Base-by-base conservation (phyloP, 106 monocot genomes). In the Amphibolis antarctica region DNA sequence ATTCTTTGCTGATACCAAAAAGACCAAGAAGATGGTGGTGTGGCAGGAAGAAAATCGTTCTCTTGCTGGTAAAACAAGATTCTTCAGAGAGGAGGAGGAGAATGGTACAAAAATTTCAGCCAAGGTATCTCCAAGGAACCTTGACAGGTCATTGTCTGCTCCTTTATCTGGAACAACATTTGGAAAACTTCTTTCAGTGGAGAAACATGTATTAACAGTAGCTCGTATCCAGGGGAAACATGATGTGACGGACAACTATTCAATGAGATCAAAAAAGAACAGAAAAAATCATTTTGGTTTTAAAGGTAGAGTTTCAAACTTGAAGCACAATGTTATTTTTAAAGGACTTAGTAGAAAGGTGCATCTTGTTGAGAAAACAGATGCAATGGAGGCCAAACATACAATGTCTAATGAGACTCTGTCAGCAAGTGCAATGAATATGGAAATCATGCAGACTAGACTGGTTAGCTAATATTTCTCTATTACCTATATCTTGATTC, bases 71-170 rank as follows among this genome's bases (percentile, higher is more conserved):
- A 74, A 65, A 50, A 66, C 77, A 27, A 69, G 21, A 62, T 75
- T 72, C 56, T 79, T 77, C 23, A 85, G 85, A 53, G 68, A 63
- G n/a, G n/a, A n/a, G 42, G 58, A 23, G 10, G 72, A 60, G 45
- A 66, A 13, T 6, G 51, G 12, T 62, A 25, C 7, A 7, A 36
- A 2, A 36, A 53, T 73, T 68, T 42, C 59, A 50, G 70, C 69
- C 18, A 4, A 65, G 24, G 36, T 45, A 1, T 86, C 86, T n/a
- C 83, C 82, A 31, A 73, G 75, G 52, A 86, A 75, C 66, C 74
- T 90, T 20, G 47, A 74, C 12, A 82, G 96, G 68, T 96, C 90
- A 36, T 79, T 82, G 36, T 90, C 90, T 43, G 84, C 89, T 36
- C 89, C 86, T 24, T 66, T 74, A 12, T 76, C 86, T 29, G 79